A percentile compares a stretch with the other conserved stretches of the same genome.
phyloP scores from a whole-genome alignment of 148 eudicot species.

The Limonium bicolor region DNA sequence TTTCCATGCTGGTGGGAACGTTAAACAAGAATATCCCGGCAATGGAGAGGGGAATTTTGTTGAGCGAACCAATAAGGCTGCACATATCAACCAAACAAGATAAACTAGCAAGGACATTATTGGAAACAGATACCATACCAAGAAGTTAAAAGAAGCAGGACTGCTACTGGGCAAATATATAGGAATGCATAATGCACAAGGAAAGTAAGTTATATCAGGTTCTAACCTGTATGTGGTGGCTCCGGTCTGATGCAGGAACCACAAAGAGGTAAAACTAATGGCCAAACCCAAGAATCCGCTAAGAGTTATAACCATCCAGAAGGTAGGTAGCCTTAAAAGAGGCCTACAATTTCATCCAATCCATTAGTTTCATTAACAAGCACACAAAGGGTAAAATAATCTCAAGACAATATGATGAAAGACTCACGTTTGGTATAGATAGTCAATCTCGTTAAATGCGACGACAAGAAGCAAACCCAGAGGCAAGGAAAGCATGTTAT shows the following conservation, averaged over 20 bases:
- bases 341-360: slow-evolving; percentile 28
- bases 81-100: too few species aligned
- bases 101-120: slow-evolving; percentile 6
- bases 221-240: slow-evolving; percentile 78
- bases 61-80: slow-evolving; percentile 72
- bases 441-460: slow-evolving; percentile 54
- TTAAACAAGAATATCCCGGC: slow-evolving; percentile 59
- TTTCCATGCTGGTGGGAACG: slow-evolving; percentile 54
- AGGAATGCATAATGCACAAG: neutral
- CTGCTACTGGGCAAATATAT: neutral
- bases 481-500: slow-evolving; percentile 63
- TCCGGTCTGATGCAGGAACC: slow-evolving; percentile 75
- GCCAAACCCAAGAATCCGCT: slow-evolving; percentile 83
- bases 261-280: slow-evolving; percentile 88
- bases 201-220: neutral
- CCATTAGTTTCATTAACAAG: neutral
- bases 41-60: slow-evolving; percentile 70
- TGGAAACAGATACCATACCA: neutral
- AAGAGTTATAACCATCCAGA: slow-evolving; percentile 72
- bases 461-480: slow-evolving; percentile 50
- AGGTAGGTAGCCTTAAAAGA: slow-evolving; percentile 43
- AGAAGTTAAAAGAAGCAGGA: neutral
- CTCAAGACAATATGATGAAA: neutral
- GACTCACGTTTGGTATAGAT: slow-evolving; percentile 47
- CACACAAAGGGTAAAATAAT: neutral